Conservation (phyloP, 805 yeast genomes). For the Starmerella ratchasimensis region DNA sequence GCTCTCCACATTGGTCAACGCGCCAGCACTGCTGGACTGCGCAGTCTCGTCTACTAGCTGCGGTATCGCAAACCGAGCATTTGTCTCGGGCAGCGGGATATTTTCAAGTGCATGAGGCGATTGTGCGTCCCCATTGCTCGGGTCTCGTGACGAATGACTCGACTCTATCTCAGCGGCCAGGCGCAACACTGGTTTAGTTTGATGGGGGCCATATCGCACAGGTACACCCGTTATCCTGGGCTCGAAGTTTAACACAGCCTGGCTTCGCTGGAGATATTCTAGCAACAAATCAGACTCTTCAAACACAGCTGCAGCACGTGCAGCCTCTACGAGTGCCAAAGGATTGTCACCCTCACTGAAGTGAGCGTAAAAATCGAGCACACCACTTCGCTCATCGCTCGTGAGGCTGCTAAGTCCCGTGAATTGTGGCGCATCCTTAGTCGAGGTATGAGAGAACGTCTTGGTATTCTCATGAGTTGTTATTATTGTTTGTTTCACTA, state of each 20-base stretch:
- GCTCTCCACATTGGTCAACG: slow-evolving; percentile 41
- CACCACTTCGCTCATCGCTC: background rate
- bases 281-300: slow-evolving; percentile 23
- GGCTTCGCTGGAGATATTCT: slow-evolving; percentile 17
- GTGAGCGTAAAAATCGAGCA: slow-evolving; percentile 13
- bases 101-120: background rate
- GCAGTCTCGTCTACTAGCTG: background rate
- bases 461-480: too few relatives aligned
- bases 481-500: background rate
- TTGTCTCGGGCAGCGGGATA: slow-evolving; percentile 4
- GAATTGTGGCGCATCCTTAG: too few relatives aligned
- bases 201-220: slow-evolving; percentile 6
- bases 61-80: slow-evolving; percentile 4
- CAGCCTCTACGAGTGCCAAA: slow-evolving; percentile 45
- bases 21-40: background rate
- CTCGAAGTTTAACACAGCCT: slow-evolving; percentile 1
- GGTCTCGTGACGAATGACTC: background rate
- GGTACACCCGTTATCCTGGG: slow-evolving; percentile 4
- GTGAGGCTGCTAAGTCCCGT: background rate
- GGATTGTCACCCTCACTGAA: slow-evolving; percentile 24
- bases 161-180: slow-evolving; percentile 3
- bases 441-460: too few relatives aligned
- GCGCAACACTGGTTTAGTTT: slow-evolving; percentile 1
- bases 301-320: slow-evolving; percentile 34
- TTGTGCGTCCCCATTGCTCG: background rate